phyloP scores from a whole-genome alignment of 169 alveolate genomes.

The Plasmodium vinckei region DNA sequence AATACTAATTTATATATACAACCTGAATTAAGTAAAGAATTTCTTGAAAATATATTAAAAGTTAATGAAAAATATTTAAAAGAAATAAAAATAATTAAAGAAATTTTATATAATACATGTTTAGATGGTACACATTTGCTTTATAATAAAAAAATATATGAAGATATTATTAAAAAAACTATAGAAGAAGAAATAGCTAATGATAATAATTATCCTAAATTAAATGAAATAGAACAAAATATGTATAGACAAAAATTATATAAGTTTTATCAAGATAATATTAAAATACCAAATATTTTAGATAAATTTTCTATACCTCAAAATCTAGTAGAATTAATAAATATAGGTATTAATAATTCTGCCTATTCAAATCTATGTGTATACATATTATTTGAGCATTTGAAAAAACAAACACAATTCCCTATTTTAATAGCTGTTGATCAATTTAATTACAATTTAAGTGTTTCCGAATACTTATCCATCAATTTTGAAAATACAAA shows the following conservation, averaged over 20 bases:
- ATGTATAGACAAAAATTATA: constrained; percentile 49
- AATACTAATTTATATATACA: constrained; percentile 86
- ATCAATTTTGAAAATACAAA: constrained; percentile 85
- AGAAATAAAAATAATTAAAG: constrained; percentile 55
- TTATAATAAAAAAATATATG: constrained; percentile 82
- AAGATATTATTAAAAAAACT: constrained; percentile 80
- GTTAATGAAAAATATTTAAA: constrained; percentile 76
- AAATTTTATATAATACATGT: constrained; percentile 76
- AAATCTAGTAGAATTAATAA: constrained; percentile 80
- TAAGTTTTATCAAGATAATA: constrained; percentile 33
- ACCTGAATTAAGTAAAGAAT: constrained; percentile 85
- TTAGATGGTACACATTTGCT: constrained; percentile 84
- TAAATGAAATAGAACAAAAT: constrained; percentile 69
- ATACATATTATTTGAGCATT: constrained; percentile 84
- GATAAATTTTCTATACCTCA: constrained; percentile 80
- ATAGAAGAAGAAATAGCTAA: constrained; percentile 80
- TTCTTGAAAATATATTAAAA: constrained; percentile 80
- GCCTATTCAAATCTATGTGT: constrained; percentile 84
- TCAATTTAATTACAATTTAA: constrained; percentile 57
- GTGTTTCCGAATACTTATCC: constrained; percentile 86
- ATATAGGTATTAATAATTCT: constrained; percentile 81
- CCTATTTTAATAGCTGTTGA: constrained; percentile 82
- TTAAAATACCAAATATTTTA: constrained; percentile 67
- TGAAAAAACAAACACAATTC: constrained; percentile 82
- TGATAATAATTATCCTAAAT: constrained; percentile 75